Conservation (phyloP, 495 filamentous ascomycete species). For the Cryomyces antarcticus region DNA sequence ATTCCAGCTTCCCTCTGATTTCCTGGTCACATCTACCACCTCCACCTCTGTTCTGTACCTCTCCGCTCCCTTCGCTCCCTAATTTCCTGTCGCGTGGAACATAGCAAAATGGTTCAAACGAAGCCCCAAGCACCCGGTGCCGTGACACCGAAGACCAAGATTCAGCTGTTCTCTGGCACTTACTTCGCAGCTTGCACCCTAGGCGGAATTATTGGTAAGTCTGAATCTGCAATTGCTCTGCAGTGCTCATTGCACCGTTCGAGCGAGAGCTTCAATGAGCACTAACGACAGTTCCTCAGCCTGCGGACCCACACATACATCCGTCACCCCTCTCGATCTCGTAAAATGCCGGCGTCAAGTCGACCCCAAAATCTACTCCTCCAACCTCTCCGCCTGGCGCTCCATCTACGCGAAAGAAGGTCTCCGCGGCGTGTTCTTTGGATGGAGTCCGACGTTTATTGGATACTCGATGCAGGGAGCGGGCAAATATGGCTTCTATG, state of each 20-base stretch:
- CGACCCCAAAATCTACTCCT: slow-evolving; percentile 47
- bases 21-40: too few relatives aligned
- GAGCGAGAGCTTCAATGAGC: too few relatives aligned
- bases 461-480: slow-evolving; percentile 56
- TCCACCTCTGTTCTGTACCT: too few relatives aligned
- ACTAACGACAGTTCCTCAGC: slow-evolving; percentile 18
- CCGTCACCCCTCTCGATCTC: slow-evolving; percentile 40
- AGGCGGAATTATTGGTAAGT: slow-evolving; percentile 42
- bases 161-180: slow-evolving; percentile 44
- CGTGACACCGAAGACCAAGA: slow-evolving; percentile 15
- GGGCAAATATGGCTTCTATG: slow-evolving; percentile 61
- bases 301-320: slow-evolving; percentile 41
- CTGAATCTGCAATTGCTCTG: too few relatives aligned
- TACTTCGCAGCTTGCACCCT: slow-evolving; percentile 46
- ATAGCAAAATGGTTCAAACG: background rate
- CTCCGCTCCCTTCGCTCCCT: too few relatives aligned
- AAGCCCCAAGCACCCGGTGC: slow-evolving; percentile 2
- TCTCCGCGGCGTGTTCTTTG: slow-evolving; percentile 49
- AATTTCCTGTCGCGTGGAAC: too few relatives aligned
- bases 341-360: slow-evolving; percentile 58
- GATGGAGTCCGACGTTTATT: slow-evolving; percentile 49
- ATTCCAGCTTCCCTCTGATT: too few relatives aligned
- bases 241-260: too few relatives aligned
- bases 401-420: slow-evolving; percentile 43
- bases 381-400: slow-evolving; percentile 45